phyloP scores from a whole-genome alignment of 176 grass and related monocot species.

The Aegilops speltoides region DNA sequence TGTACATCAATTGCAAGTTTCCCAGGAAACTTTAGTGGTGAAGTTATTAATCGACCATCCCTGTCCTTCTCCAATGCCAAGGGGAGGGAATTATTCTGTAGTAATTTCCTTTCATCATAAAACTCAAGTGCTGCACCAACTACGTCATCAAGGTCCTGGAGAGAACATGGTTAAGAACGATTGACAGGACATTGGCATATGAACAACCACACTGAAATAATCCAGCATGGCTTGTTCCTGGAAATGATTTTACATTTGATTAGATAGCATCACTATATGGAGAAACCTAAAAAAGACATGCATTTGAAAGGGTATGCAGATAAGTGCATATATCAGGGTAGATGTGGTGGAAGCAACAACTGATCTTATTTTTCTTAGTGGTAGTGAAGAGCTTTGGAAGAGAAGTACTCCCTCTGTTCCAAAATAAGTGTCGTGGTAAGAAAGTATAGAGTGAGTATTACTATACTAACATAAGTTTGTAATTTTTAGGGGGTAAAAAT shows the following conservation, averaged over 20 bases:
- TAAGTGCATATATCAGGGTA: background rate
- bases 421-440: too few species aligned
- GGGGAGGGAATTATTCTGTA: conserved; percentile 65
- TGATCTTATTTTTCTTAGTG: background rate
- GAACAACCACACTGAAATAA: conserved; percentile 14
- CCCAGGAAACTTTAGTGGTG: conserved; percentile 92
- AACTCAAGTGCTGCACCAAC: conserved; percentile 88
- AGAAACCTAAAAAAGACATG: background rate
- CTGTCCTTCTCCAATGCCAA: conserved; percentile 91
- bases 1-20: conserved; percentile 81
- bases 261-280: background rate
- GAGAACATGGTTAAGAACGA: conserved; percentile 27
- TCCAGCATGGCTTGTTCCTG: background rate
- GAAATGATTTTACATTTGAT: background rate
- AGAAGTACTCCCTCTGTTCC: background rate
- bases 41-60: conserved; percentile 68
- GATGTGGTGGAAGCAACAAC: background rate
- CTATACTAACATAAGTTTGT: background rate
- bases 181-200: conserved; percentile 2
- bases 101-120: conserved; percentile 78
- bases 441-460: background rate
- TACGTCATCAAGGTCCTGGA: conserved; percentile 93
- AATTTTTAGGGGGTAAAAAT: background rate
- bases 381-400: background rate
- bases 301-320: background rate